These are phyloP conservation scores for Clohesyomyces aquaticus DNA, from an alignment of 495 filamentous ascomycete genomes.

Conservation along the genomic window DNA sequence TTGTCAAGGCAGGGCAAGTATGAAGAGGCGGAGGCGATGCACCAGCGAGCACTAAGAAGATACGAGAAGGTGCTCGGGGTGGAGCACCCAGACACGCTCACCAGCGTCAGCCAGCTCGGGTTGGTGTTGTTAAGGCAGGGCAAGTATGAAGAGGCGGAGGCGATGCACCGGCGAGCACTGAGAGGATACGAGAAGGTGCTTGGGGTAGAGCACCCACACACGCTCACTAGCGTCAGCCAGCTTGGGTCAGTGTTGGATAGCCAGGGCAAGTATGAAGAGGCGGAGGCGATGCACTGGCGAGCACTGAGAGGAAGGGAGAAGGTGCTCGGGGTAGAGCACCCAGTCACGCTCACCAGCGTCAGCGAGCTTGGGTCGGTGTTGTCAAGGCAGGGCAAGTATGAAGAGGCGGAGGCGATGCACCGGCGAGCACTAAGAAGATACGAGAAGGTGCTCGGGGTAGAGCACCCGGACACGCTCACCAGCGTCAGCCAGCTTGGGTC, in stretches of 20 bases:
- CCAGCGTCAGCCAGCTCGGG: background rate
- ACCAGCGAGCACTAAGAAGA: background rate
- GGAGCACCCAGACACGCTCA: background rate
- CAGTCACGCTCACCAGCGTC: constrained; percentile 1
- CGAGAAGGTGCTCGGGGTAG: background rate
- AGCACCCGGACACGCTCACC: background rate
- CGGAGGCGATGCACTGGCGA: background rate
- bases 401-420: background rate
- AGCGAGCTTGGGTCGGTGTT: constrained; percentile 14
- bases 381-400: constrained; percentile 4
- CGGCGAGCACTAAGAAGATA: background rate
- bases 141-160: background rate
- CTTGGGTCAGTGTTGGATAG: background rate
- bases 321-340: constrained; percentile 23
- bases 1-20: background rate
- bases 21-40: background rate
- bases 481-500: background rate
- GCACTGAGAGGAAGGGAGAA: background rate
- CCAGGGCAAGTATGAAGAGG: background rate
- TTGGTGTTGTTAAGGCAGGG: background rate
- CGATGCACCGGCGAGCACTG: background rate
- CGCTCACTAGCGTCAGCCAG: background rate
- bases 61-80: background rate
- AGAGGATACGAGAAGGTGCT: background rate
- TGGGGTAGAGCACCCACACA: background rate